phyloP scores from a whole-genome alignment of 2,329 filamentous ascomycete genomes.

The Exophiala sideris region DNA sequence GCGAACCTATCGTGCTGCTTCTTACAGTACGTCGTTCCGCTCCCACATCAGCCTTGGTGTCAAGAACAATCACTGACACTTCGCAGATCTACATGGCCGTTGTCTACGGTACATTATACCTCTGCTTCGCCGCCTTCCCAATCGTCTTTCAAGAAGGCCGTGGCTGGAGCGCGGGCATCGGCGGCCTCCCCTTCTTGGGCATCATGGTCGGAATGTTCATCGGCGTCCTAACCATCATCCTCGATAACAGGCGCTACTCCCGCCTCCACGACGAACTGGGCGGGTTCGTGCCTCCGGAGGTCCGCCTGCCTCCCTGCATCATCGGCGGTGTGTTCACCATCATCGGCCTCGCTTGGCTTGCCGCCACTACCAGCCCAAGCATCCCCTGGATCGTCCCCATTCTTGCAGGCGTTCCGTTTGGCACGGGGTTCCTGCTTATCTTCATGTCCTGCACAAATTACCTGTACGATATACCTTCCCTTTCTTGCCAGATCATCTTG shows the following conservation, averaged over 20 bases:
- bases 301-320: slow-evolving; percentile 50
- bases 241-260: slow-evolving; percentile 36
- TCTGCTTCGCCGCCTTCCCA: slow-evolving; percentile 60
- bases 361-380: slow-evolving; percentile 52
- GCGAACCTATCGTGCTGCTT: slow-evolving; percentile 63
- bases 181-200: slow-evolving; percentile 65
- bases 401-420: slow-evolving; percentile 38
- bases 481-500: not conserved
- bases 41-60: slow-evolving; percentile 40
- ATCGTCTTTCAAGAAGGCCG: slow-evolving; percentile 62
- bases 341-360: slow-evolving; percentile 57
- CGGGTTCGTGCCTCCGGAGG: slow-evolving; percentile 40
- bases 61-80: slow-evolving; percentile 49
- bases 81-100: slow-evolving; percentile 55
- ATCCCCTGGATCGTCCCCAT: slow-evolving; percentile 37
- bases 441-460: slow-evolving; percentile 41
- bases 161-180: slow-evolving; percentile 57
- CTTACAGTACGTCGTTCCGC: slow-evolving; percentile 57
- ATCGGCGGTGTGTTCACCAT: slow-evolving; percentile 52
- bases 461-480: slow-evolving; percentile 24
- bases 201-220: slow-evolving; percentile 50
- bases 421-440: slow-evolving; percentile 38
- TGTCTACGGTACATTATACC: slow-evolving; percentile 65
- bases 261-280: slow-evolving; percentile 7
- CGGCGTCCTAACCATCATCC: slow-evolving; percentile 40